Percentiles rank a stretch among this genome's conserved stretches.
Conservation (phyloP, 75 land plant genomes). For the Adiantum capillusveneris region DNA sequence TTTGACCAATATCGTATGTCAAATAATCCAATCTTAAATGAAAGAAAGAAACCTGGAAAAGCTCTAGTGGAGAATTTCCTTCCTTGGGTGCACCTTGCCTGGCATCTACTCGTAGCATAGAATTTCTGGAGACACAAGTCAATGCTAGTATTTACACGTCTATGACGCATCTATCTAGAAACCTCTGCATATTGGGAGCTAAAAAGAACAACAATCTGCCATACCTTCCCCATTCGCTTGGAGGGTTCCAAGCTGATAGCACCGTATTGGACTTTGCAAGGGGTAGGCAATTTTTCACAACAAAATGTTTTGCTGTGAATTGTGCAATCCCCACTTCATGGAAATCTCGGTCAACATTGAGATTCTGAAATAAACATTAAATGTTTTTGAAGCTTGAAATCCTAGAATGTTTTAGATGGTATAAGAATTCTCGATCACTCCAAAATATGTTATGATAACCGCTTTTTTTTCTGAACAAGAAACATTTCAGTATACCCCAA, state of each 20-base stretch:
- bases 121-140: conserved; percentile 50
- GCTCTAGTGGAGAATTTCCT: conserved; percentile 80
- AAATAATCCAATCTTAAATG: background rate
- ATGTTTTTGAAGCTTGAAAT: too few species aligned
- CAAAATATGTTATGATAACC: too few species aligned
- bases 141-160: background rate
- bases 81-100: conserved; percentile 96
- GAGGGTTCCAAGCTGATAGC: conserved; percentile 96
- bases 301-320: conserved; percentile 83
- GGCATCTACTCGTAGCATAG: conserved; percentile 97
- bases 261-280: conserved; percentile 82
- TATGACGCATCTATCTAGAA: background rate
- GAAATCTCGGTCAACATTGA: conserved; percentile 94
- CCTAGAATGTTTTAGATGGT: too few species aligned
- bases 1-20: too few species aligned
- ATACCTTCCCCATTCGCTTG: conserved; percentile 93
- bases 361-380: conserved; percentile 69
- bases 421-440: too few species aligned
- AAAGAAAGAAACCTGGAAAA: conserved; percentile 58
- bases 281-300: conserved; percentile 78
- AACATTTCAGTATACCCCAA: too few species aligned
- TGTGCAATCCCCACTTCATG: conserved; percentile 88
- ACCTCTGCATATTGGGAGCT: background rate
- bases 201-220: conserved; percentile 4
- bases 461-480: too few species aligned